Evolutionary conservation across 768 basidiomycete genomes (phyloP).

Genomic region (Pulveroboletus sp.): DNA sequence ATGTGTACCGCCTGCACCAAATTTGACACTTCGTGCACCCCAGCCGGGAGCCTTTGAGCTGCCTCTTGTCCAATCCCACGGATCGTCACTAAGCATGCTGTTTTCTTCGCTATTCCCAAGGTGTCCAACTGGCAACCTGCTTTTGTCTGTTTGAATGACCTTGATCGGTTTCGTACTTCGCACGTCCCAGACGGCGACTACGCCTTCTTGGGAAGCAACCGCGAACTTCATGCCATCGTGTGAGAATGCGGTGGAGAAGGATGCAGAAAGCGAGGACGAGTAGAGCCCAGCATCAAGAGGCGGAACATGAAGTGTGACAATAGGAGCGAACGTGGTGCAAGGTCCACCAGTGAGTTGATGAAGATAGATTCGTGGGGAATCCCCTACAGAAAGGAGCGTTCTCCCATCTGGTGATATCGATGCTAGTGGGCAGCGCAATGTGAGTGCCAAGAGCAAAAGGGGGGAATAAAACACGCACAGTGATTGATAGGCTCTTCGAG

Average conservation of each 20-base stretch:
- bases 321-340: constrained; percentile 56
- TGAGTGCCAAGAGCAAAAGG: constrained; percentile 3
- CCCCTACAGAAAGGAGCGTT: constrained; percentile 85
- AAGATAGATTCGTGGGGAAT: constrained; percentile 81
- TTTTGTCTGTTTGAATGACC: constrained; percentile 54
- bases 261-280: constrained; percentile 51
- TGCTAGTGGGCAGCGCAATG: constrained; percentile 40
- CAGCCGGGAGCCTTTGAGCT: constrained; percentile 65
- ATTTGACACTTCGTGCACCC: constrained; percentile 85
- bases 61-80: constrained; percentile 64
- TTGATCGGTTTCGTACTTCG: constrained; percentile 67
- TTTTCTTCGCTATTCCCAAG: constrained; percentile 38
- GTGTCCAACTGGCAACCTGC: constrained; percentile 27
- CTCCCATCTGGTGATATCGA: constrained; percentile 87
- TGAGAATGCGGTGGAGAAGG: constrained; percentile 78
- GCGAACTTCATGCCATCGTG: constrained; percentile 74
- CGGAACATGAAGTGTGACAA: constrained; percentile 64
- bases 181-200: constrained; percentile 80
- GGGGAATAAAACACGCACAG: constrained; percentile 43
- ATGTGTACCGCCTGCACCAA: constrained; percentile 54
- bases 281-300: constrained; percentile 44
- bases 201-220: constrained; percentile 77
- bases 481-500: constrained; percentile 77
- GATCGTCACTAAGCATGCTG: constrained; percentile 57
- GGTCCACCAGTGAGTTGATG: constrained; percentile 70